Base-by-base conservation (phyloP, 1,139 yeast species). In the Candida sp. region DNA sequence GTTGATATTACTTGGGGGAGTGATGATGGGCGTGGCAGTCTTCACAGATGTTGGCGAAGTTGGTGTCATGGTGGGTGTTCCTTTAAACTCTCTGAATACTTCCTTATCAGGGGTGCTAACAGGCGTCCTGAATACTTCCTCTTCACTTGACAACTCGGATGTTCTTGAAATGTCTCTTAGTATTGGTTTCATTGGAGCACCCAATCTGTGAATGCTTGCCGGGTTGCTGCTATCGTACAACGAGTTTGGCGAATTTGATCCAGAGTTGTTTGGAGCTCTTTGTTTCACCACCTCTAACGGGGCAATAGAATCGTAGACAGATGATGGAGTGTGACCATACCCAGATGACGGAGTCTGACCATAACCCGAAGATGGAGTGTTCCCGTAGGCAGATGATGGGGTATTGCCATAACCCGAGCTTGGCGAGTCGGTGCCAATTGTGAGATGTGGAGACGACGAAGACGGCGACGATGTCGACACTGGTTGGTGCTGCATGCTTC, bases 51-150 rank as follows among this genome's bases (percentile, higher is more conserved):
- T 17, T n/a, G 50, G 30, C 28, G 48, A 44, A 17, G 42, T 32
- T 22, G 47, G 40, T 22, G 39, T 38, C 25, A 40, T 32, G 25
- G 34, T 37, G 11, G 53, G 48, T 4, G 51, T 46, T 5, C 28
- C 37, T 23, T 46, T 41, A 27, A 31, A 38, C 31, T 47, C 38
- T 25, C 35, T 34, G 17, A 48, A 51, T n/a, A 31, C 23, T 27
- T 42, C 46, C 17, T 35, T 33, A 32, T 44, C 49, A 31, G 52
- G 52, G 7, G 54, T 44, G n/a, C 34, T 27, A 17, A 49, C 28
- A 25, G 49, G 49, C 7, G 49, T 48, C 37, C 26, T 33, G 12
- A 27, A 44, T 17, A 38, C 38, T 7, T 51, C 47, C 12, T 46
- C 44, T 22, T 48, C 48, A 23, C 44, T 27, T 28, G 46, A 44